A percentile compares a stretch with the other conserved stretches of the same genome.
phyloP scores from a whole-genome alignment of 2,329 filamentous ascomycete genomes.

The Whalleya microplaca region DNA sequence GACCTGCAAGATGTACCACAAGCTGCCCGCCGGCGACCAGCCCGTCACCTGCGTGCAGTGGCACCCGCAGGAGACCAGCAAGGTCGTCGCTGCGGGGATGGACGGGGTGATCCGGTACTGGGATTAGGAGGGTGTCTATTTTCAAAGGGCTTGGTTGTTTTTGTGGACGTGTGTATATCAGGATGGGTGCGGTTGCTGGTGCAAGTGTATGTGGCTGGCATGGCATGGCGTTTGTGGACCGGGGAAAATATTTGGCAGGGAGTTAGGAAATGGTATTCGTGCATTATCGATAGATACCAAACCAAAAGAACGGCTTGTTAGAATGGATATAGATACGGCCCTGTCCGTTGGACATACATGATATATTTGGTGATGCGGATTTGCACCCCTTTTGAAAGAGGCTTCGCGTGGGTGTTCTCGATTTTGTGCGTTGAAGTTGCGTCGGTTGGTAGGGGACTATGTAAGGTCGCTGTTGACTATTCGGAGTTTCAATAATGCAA shows the following conservation, averaged over 20 bases:
- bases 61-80: slow-evolving; percentile 97
- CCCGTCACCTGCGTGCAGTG: slow-evolving; percentile 87
- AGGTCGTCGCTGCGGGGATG: slow-evolving; percentile 87
- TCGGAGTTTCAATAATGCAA: too few relatives aligned
- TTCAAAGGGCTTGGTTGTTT: not conserved
- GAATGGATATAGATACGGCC: too few relatives aligned
- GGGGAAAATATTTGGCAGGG: too few relatives aligned
- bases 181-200: not conserved
- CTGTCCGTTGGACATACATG: too few relatives aligned
- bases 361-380: too few relatives aligned
- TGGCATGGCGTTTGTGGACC: slow-evolving; percentile 16
- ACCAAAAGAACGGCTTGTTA: too few relatives aligned
- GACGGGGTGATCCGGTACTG: slow-evolving; percentile 90
- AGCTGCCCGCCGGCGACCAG: slow-evolving; percentile 82
- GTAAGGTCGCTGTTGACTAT: too few relatives aligned
- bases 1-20: slow-evolving; percentile 98
- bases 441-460: too few relatives aligned
- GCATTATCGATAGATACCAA: not conserved
- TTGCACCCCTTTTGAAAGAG: too few relatives aligned
- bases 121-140: slow-evolving; percentile 63
- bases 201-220: not conserved
- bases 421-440: too few relatives aligned
- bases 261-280: too few relatives aligned
- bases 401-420: too few relatives aligned
- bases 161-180: not conserved